Evolutionary conservation across 768 basidiomycete genomes (phyloP).

Genomic region (Steccherinum ochraceum): DNA sequence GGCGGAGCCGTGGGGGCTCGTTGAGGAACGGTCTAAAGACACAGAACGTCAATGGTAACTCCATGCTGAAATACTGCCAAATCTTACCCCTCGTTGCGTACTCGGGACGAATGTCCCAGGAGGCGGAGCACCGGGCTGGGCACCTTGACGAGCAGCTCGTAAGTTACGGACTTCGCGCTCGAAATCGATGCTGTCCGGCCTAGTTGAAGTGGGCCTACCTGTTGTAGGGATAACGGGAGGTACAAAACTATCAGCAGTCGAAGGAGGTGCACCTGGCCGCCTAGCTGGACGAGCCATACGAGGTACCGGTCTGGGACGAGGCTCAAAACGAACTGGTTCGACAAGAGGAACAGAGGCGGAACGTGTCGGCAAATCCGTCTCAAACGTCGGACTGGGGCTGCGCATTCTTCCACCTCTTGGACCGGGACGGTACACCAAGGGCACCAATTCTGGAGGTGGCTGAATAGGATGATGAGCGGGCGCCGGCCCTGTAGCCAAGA

Average conservation of each 20-base stretch:
- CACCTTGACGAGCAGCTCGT: no score
- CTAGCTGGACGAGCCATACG: slow-evolving; percentile 1
- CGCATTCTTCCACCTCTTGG: slow-evolving; percentile 31
- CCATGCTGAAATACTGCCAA: not conserved
- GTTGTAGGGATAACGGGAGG: not conserved
- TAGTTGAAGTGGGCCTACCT: not conserved
- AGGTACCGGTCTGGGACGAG: slow-evolving; percentile 7
- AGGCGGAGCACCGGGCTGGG: no score
- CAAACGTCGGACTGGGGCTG: slow-evolving; percentile 33
- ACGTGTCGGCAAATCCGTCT: slow-evolving; percentile 25
- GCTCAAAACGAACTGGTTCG: slow-evolving; percentile 11
- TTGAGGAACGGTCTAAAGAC: not conserved
- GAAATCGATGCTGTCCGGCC: slow-evolving; percentile 9
- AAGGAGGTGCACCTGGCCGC: slow-evolving; percentile 1
- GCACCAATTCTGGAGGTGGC: slow-evolving; percentile 46
- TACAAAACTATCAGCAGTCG: not conserved
- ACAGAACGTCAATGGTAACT: not conserved
- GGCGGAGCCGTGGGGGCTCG: slow-evolving; percentile 11
- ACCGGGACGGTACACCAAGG: slow-evolving; percentile 48
- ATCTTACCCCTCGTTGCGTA: not conserved
- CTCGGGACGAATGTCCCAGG: no score
- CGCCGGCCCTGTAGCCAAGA: slow-evolving; percentile 43
- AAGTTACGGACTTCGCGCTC: slow-evolving; percentile 4
- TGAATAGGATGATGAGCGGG: slow-evolving; percentile 34
- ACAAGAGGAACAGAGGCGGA: slow-evolving; percentile 16